Percentiles rank a stretch among this genome's conserved stretches.
Evolutionary conservation across 768 basidiomycete species (phyloP).

Genomic region (Lyophyllum atratum): DNA sequence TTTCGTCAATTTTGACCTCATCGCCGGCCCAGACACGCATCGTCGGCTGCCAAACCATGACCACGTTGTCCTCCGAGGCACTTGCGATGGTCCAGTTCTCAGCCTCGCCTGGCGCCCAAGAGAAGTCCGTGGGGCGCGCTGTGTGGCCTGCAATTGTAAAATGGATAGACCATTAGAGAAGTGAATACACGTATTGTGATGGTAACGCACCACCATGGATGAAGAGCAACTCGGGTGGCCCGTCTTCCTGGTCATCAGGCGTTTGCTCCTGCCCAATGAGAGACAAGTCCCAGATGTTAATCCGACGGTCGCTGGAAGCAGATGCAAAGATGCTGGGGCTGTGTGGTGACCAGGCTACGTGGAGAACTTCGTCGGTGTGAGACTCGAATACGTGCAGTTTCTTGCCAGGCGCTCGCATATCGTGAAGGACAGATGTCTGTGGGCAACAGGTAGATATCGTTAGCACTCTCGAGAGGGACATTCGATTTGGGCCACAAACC

Average conservation of each 20-base stretch:
- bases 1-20: constrained; percentile 79
- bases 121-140: constrained; percentile 88
- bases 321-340: constrained; percentile 92
- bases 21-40: constrained; percentile 94
- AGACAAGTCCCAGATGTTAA: constrained; percentile 94
- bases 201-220: constrained; percentile 82
- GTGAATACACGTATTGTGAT: constrained; percentile 3
- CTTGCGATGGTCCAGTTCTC: constrained; percentile 87
- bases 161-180: neutral
- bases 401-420: constrained; percentile 72
- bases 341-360: constrained; percentile 94
- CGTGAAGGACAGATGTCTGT: constrained; percentile 88
- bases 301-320: constrained; percentile 88
- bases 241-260: constrained; percentile 98
- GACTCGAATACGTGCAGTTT: constrained; percentile 90
- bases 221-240: constrained; percentile 94
- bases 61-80: constrained; percentile 95
- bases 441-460: neutral
- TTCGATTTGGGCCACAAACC: constrained; percentile 39
- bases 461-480: neutral
- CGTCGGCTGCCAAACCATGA: constrained; percentile 97
- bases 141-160: constrained; percentile 67
- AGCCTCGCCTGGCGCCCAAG: constrained; percentile 84
- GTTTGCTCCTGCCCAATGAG: constrained; percentile 95
- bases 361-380: constrained; percentile 93